Evolutionary conservation across 1,284 basidiomycete genomes (phyloP), one percentile per base, ranked within the genome.

Genomic region (Chalciporus sp.): DNA sequence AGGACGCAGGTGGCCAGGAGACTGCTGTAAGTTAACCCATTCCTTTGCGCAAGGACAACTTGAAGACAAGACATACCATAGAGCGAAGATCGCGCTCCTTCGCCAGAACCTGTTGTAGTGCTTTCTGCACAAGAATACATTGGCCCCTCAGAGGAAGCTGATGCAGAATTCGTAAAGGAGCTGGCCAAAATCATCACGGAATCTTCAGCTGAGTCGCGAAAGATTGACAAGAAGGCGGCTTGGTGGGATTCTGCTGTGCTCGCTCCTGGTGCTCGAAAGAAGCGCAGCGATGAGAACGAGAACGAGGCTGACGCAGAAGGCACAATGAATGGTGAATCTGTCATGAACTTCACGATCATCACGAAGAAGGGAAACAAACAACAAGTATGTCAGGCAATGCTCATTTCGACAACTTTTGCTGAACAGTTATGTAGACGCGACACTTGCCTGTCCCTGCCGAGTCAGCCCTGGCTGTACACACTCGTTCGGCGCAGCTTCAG

Each of bases 301-400:
- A 81, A 80, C 8, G 82, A 83, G 17, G 73, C 58, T 17, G 76
- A 77, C 26, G 68, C 68, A 16, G 68, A 72, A 41, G 67, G 71
- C 28, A 71, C 72, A 20, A 42, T 62, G 1, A 78, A 73, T 31
- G 65, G 65, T 39, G 69, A 72, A 20, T 74, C 75, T 12, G 75
- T 88, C 33, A 98, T 98, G 94, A 90, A 87, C 61, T 99, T 99
- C 72, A 95, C 92, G 8, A 77, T 99, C 42, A 80, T 99, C 58
- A 93, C 95, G 6, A 96, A 96, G 79, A 87, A 88, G 56, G 97
- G 96, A 12, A 95, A 94, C 69, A 97, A 91, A 70, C 91, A 92
- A 69, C 92, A 94, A 79, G 92, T 90, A n/a, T 46, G 20, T 50
- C 42, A 45, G 16, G 46, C 41, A 16, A 23, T 33, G 17, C 29